These are phyloP conservation scores for Lentinus tigrinus DNA, from an alignment of 768 basidiomycete species.

Conservation along the genomic window DNA sequence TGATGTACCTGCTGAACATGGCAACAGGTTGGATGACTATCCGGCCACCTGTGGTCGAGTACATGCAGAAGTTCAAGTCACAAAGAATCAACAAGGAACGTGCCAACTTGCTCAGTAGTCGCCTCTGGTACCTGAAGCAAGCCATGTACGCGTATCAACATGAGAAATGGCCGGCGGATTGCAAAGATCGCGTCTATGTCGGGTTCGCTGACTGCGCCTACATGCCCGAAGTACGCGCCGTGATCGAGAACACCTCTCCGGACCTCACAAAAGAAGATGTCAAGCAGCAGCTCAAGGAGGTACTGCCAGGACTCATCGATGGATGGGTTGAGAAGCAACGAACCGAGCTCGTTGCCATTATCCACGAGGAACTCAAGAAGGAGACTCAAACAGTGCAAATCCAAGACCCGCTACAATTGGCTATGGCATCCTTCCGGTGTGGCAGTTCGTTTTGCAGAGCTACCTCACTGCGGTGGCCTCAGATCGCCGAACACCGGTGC, in stretches of 20 bases:
- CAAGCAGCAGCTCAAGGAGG: neutral
- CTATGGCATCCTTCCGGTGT: neutral
- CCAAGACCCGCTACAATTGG: neutral
- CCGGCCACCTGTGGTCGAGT: neutral
- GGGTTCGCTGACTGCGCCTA: neutral
- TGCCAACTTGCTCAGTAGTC: neutral
- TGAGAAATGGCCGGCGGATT: neutral
- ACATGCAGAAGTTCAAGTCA: neutral
- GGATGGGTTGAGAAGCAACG: neutral
- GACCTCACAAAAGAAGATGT: neutral
- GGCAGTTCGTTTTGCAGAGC: too few relatives aligned
- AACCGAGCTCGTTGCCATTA: neutral
- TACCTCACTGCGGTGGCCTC: neutral
- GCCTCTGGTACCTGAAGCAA: neutral
- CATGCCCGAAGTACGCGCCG: neutral
- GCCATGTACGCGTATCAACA: neutral
- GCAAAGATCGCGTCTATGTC: neutral
- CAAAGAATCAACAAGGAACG: neutral
- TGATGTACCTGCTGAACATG: neutral
- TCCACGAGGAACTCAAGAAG: neutral
- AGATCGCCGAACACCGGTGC: neutral
- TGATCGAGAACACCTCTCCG: neutral
- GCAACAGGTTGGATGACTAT: neutral
- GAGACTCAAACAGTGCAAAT: neutral
- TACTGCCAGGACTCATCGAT: neutral